Evolutionary conservation across 177 flowering plant genomes (phyloP), one percentile per base, ranked within the genome.

Genomic region (Vitis hybrid): DNA sequence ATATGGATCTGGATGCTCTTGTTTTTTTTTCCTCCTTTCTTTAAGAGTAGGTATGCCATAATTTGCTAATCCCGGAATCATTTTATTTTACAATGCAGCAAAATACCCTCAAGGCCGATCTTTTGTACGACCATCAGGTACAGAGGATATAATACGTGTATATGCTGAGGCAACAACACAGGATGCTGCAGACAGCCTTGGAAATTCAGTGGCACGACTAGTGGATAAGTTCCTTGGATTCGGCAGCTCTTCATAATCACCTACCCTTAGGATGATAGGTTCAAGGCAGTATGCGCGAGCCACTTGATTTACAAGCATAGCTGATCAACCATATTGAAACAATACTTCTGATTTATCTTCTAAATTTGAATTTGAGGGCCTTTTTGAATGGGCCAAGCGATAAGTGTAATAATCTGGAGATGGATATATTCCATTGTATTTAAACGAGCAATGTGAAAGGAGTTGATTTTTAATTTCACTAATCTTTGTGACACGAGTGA

Each of bases 141-240:
- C 98, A 11, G 97, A 95, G 83, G 97, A 95, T 72, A 95, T 93
- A 0, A 71, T 95, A 57, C 94, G 96, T 20, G 90, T 95, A 11
- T 95, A 95, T 78, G 98, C 98, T 2, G 98, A 95, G 83, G 97
- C 99, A 67, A 74, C 89, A 56, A 87, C 95, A 50, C 95, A 95
- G 65, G 95, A 87, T 73, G 93, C 78, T 44, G 96, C 96, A 55
- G 97, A 93, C 44, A 70, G 18, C 65, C 80, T 95, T 47, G 98
- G 97, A 38, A 74, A 78, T 50, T 88, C 96, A 5, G 94, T 93
- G 12, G 95, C 92, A 4, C 76, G 68, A 71, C 79, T 92, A 67
- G 95, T 86, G 13, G 84, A 87, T 51, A 76, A 73, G 19, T 84
- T 81, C 79, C 90, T 93, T 50, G 95, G 91, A 2, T 76, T 62